A percentile compares a stretch with the other conserved stretches of the same genome.
Evolutionary conservation across 345 rosid species (phyloP).

Genomic region (Boechera divaricarpa): DNA sequence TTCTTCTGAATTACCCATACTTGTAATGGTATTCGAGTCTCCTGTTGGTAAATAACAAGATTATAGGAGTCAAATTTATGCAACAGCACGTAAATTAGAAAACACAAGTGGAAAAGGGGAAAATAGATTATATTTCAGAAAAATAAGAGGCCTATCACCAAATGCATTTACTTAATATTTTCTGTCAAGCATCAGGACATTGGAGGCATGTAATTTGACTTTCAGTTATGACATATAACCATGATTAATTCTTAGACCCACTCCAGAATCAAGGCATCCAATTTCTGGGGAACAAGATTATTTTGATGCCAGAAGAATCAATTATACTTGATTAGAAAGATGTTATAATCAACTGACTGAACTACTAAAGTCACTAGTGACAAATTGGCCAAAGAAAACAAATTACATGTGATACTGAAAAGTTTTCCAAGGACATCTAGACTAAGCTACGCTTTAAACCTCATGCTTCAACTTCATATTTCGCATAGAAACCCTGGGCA

Average conservation of each 20-base stretch:
- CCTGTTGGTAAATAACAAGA: slow-evolving; percentile 56
- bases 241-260: background rate
- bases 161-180: slow-evolving; percentile 11
- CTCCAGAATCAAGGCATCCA: slow-evolving; percentile 27
- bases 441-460: slow-evolving; percentile 8
- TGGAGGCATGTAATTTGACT: slow-evolving; percentile 13
- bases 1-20: slow-evolving; percentile 82
- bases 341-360: slow-evolving; percentile 16
- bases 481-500: background rate
- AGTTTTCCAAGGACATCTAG: slow-evolving; percentile 30
- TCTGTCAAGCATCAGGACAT: slow-evolving; percentile 16
- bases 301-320: slow-evolving; percentile 11
- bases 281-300: background rate
- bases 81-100: slow-evolving; percentile 7
- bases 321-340: slow-evolving; percentile 18
- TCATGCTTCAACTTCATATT: slow-evolving; percentile 28
- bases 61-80: slow-evolving; percentile 29
- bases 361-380: slow-evolving; percentile 14
- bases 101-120: slow-evolving; percentile 1
- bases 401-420: background rate
- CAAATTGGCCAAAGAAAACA: slow-evolving; percentile 11
- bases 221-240: slow-evolving; percentile 10
- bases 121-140: slow-evolving; percentile 1
- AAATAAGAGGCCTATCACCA: slow-evolving; percentile 11
- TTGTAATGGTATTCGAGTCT: slow-evolving; percentile 79